Evolutionary conservation across 1,284 basidiomycete genomes (phyloP).

Genomic region (Irpex sp.): DNA sequence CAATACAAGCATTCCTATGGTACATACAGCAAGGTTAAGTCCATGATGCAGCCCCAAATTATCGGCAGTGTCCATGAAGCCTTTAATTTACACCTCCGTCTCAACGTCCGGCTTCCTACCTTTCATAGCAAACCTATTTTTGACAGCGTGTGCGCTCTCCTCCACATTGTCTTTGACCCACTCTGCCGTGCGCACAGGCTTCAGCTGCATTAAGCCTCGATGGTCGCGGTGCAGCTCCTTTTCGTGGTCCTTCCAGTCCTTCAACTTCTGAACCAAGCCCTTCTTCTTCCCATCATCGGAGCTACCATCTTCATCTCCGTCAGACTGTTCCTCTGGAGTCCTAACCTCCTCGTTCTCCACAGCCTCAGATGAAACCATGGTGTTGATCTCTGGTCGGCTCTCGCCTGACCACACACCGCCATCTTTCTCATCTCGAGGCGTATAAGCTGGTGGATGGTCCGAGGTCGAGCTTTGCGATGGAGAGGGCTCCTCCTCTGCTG

Average conservation of each 20-base stretch:
- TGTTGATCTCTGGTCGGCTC: slow-evolving; percentile 19
- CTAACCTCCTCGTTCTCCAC: slow-evolving; percentile 39
- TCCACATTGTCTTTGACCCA: slow-evolving; percentile 47
- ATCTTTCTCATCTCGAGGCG: not conserved
- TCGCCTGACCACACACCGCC: slow-evolving; percentile 13
- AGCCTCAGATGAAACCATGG: slow-evolving; percentile 32
- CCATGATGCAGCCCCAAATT: not conserved
- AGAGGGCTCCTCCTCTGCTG: not conserved
- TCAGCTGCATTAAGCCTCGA: slow-evolving; percentile 47
- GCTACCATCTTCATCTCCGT: slow-evolving; percentile 29
- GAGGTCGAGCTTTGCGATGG: no score
- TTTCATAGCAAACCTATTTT: slow-evolving; percentile 32
- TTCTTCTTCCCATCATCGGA: slow-evolving; percentile 24
- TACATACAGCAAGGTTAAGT: not conserved
- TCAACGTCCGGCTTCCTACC: slow-evolving; percentile 31
- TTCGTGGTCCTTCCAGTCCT: slow-evolving; percentile 36
- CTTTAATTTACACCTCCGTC: slow-evolving; percentile 28
- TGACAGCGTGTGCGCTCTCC: slow-evolving; percentile 28
- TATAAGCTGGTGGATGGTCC: no score
- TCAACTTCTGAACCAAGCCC: slow-evolving; percentile 26
- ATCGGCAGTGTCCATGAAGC: not conserved
- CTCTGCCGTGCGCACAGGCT: slow-evolving; percentile 43
- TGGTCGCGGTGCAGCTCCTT: slow-evolving; percentile 43
- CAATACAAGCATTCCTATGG: not conserved
- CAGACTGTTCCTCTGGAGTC: slow-evolving; percentile 26